Percentiles rank a stretch among this genome's conserved stretches.
Evolutionary conservation across 352 stramenopile species (phyloP).

Genomic region (Pythium periplocum): DNA sequence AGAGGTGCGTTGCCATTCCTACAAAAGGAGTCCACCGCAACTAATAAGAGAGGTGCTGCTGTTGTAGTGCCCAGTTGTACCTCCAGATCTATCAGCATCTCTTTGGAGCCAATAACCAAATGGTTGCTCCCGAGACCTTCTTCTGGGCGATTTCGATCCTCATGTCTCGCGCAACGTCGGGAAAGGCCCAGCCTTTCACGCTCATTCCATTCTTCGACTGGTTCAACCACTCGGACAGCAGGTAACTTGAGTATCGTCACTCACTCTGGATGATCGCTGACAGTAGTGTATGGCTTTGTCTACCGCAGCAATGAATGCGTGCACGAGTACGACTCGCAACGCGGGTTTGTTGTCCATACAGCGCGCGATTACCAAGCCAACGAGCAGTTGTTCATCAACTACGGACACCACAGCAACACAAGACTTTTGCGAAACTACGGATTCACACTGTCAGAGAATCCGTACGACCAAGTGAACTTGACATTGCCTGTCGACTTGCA

Average conservation of each 20-base stretch:
- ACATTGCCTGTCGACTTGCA: conserved; percentile 33
- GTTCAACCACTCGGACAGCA: conserved; percentile 70
- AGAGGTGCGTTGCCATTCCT: too few relatives aligned
- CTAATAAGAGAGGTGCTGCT: too few relatives aligned
- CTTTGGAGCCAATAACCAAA: conserved; percentile 46
- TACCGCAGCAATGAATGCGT: conserved; percentile 51
- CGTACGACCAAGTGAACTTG: conserved; percentile 37
- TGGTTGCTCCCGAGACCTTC: conserved; percentile 58
- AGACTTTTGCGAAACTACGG: conserved; percentile 80
- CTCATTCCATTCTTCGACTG: conserved; percentile 86
- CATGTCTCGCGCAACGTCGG: conserved; percentile 77
- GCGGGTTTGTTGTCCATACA: conserved; percentile 62
- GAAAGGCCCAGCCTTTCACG: conserved; percentile 66
- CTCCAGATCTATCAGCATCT: conserved; percentile 64
- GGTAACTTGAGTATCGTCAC: conserved; percentile 22
- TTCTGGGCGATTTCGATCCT: conserved; percentile 80
- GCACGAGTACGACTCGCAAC: conserved; percentile 48
- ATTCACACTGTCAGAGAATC: conserved; percentile 41
- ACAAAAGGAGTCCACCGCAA: too few relatives aligned
- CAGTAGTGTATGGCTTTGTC: not conserved
- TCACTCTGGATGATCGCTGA: not conserved
- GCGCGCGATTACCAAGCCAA: conserved; percentile 43
- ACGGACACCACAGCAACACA: conserved; percentile 60
- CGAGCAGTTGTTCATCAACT: conserved; percentile 82
- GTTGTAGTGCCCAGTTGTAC: conserved; percentile 49